Evolutionary conservation across 1,139 yeast species (phyloP), one percentile per base, ranked within the genome.

Genomic region (Arxiozyma heterogenica): DNA sequence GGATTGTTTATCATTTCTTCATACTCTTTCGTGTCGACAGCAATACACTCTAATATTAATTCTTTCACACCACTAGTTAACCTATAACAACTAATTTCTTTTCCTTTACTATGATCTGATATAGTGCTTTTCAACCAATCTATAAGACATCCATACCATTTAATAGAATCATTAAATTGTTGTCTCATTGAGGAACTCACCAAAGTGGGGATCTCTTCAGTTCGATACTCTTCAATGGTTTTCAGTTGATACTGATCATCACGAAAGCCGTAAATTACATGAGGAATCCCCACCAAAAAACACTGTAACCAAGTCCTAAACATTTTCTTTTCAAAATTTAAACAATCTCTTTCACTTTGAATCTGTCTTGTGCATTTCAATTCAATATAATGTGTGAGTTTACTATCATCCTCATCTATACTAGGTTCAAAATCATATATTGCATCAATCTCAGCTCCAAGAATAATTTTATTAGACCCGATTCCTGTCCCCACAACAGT

Each of bases 391-490:
- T 89, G 95, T 6, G 77, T 68, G 47, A 88, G 72, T 18, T 83
- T 79, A 50, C 75, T 76, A 17, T 48, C 45, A 5, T 44, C n/a
- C 20, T 25, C 48, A 12, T 55, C 58, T 15, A 71, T 70, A 4
- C 71, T 78, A 5, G 93, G 93, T 58, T 82, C 75, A 64, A 82
- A 88, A 70, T 90, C 96, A 77, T 82, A 84, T 8, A 85, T 83
- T 64, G 96, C 85, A 70, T 93, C 98, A n/a, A 91, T 87, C 70
- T 94, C 98, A 1, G 96, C 98, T 0, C 94, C 97, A 49, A 91
- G 71, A 2, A 87, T 69, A 47, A 90, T 71, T 61, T 79, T 81
- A 41, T 81, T 78, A 51, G 78, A 77, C 4, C 96, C 97, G 15
- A 90, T 82, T 1, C 96, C 95, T 0, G 97, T 85, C 58, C 81